These are phyloP conservation scores for Stentor roeselii DNA, from an alignment of 73 alveolate species.

Conservation along the genomic window DNA sequence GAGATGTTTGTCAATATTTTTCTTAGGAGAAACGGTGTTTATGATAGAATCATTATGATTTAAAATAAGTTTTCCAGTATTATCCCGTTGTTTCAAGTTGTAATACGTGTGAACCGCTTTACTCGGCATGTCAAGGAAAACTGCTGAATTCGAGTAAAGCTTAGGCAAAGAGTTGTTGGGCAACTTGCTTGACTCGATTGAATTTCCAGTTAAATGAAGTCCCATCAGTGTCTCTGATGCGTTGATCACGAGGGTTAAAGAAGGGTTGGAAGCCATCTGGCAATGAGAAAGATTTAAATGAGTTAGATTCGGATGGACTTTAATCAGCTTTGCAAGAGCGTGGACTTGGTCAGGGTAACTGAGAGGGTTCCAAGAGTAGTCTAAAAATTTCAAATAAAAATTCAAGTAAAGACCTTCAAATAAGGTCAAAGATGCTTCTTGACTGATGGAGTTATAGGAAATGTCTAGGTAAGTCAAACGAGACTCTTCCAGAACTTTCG, in stretches of 20 bases:
- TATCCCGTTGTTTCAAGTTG: not conserved
- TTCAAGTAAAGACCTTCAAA: not conserved
- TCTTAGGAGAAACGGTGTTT: slow-evolving; percentile 1
- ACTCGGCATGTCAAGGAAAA: not conserved
- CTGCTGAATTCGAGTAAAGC: not conserved
- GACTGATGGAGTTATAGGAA: not conserved
- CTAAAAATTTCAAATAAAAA: not conserved
- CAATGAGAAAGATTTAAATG: slow-evolving; percentile 11
- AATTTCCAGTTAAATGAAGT: not conserved
- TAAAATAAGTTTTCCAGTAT: not conserved
- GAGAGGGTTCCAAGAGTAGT: slow-evolving; percentile 8
- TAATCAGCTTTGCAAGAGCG: not conserved
- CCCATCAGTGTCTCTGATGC: not conserved
- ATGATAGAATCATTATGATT: not conserved
- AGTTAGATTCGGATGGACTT: not conserved
- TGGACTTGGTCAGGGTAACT: not conserved
- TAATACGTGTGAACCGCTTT: not conserved
- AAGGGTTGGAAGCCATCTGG: not conserved
- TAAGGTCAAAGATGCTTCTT: not conserved
- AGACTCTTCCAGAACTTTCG: not conserved
- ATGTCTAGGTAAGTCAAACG: not conserved
- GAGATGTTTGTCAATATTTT: not conserved
- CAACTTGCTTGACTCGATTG: not conserved
- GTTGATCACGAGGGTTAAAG: not conserved
- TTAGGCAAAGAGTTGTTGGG: not conserved